Base-by-base conservation (phyloP, 352 stramenopile genomes). In the Phytophthora idaei region DNA sequence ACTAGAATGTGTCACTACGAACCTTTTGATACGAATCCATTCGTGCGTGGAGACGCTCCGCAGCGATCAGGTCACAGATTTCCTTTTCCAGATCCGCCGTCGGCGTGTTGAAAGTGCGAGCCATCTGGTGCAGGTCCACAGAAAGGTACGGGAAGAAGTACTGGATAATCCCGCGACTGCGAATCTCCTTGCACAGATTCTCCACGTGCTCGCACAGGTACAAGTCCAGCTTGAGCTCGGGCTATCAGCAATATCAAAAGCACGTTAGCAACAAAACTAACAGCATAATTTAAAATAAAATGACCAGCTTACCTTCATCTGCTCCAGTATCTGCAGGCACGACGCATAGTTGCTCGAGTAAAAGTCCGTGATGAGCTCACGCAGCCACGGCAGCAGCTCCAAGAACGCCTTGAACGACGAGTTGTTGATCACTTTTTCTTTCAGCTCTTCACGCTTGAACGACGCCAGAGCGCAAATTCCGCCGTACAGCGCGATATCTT, bases 11-110 rank as follows among this genome's bases (percentile, higher is more conserved):
- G 9, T 45, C 5, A 21, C 32, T 21, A 46, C 45, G 21, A 65
- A 95, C 87, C 81, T 94, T 95, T 57, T 93, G 74, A 59, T 97
- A 93, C 52, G 88, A 93, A 78, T 97, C 90, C 62, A 97, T 93
- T 53, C 87, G 85, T 6, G 88, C 90, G 34, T 84, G 73, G 14
- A 97, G 78, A 66, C 91, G 89, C 47, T 83, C 77, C 0, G 77
- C 76, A 0, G 75, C 65, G 61, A 97, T 97, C 9, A 97, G 72
- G 14, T 85, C 73, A 51, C 87, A 89, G 3, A 96, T 74, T 44
- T 96, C 86, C 28, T 83, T 89, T 68, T 97, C 90, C 0, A 97
- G 77, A 8, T 77, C 71, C 10, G 60, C 41, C 7, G 67, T 84
- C 25, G 77, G 67, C 5, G 81, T 93, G 60, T 87, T 93, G 58